These are phyloP conservation scores for Saprolegnia diclina DNA, from an alignment of 352 stramenopile genomes.

Conservation along the genomic window DNA sequence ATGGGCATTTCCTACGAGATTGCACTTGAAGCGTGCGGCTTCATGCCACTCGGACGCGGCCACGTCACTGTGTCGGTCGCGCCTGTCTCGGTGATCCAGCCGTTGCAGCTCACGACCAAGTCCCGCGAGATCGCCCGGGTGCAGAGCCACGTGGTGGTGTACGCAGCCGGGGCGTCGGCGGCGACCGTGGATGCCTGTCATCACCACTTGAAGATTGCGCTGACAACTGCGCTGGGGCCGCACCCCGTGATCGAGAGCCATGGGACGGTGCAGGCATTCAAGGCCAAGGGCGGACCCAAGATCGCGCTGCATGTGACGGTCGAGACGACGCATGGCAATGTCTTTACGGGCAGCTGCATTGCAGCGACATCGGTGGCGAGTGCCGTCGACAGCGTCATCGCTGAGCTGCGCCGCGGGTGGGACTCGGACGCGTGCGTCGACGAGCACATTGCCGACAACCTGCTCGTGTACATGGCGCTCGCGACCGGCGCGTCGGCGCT, in stretches of 20 bases:
- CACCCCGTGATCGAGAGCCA: neutral
- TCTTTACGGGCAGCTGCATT: slow-evolving; percentile 6
- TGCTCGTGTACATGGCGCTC: slow-evolving; percentile 62
- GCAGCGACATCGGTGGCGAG: neutral
- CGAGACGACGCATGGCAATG: slow-evolving; percentile 6
- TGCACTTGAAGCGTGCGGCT: slow-evolving; percentile 41
- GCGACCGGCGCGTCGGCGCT: slow-evolving; percentile 44
- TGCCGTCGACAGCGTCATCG: slow-evolving; percentile 7
- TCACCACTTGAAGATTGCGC: slow-evolving; percentile 32
- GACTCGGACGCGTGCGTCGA: slow-evolving; percentile 53
- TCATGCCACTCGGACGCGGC: slow-evolving; percentile 43
- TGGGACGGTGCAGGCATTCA: neutral
- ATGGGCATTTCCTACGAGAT: slow-evolving; percentile 42
- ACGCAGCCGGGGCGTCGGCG: slow-evolving; percentile 29
- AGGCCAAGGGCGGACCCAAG: neutral
- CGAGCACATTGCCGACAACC: slow-evolving; percentile 68
- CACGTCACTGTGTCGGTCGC: slow-evolving; percentile 35
- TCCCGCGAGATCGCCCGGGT: slow-evolving; percentile 35
- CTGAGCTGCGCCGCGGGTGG: slow-evolving; percentile 9
- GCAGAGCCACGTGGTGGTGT: slow-evolving; percentile 42
- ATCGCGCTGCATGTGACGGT: slow-evolving; percentile 15
- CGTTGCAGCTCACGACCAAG: slow-evolving; percentile 40
- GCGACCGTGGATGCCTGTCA: slow-evolving; percentile 37
- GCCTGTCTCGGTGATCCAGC: slow-evolving; percentile 28
- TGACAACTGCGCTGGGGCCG: slow-evolving; percentile 32